phyloP scores from a whole-genome alignment of 768 basidiomycete genomes.

The Boletellus emodensis region DNA sequence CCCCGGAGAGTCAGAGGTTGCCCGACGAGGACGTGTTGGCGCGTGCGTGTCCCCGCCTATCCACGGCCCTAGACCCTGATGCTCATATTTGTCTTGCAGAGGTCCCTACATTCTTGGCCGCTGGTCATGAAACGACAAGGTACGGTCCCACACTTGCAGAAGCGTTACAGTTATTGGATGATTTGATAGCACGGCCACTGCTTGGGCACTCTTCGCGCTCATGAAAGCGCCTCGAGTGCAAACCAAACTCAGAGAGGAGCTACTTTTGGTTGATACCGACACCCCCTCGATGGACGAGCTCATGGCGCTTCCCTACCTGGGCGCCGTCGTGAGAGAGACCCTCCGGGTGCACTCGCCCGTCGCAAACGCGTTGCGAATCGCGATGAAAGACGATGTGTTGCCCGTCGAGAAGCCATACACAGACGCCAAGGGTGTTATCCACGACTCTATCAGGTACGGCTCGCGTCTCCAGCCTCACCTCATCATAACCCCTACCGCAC shows the following conservation, averaged over 20 bases:
- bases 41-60: conserved; percentile 33
- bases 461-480: too few species aligned
- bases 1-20: conserved; percentile 51
- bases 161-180: not conserved
- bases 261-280: conserved; percentile 47
- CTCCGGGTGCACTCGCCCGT: too few species aligned
- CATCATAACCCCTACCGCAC: not conserved
- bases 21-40: conserved; percentile 60
- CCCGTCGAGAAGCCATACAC: conserved; percentile 26
- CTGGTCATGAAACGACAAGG: not conserved
- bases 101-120: not conserved
- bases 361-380: too few species aligned
- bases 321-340: conserved; percentile 57
- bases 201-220: not conserved
- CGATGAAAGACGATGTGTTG: conserved; percentile 50
- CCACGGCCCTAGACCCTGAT: not conserved
- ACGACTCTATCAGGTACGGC: not conserved
- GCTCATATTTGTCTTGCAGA: not conserved
- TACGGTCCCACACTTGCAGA: not conserved
- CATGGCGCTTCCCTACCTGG: conserved; percentile 62
- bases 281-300: conserved; percentile 68
- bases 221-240: not conserved
- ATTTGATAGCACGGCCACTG: not conserved
- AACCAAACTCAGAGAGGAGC: not conserved
- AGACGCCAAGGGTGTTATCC: not conserved